Conservation (phyloP, 441 rosid species). For the Erodium trifolium region DNA sequence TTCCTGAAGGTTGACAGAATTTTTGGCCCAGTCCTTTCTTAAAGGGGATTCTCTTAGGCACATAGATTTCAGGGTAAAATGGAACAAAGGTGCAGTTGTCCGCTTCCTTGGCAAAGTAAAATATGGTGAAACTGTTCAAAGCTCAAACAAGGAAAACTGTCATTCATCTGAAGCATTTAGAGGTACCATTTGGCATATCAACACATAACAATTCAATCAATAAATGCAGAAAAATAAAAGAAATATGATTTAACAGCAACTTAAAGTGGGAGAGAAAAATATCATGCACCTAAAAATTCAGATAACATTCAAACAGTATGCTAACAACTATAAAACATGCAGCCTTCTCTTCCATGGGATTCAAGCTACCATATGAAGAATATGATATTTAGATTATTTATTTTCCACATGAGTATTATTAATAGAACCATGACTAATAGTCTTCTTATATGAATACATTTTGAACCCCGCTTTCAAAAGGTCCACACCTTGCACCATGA, state of each 20-base stretch:
- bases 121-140: constrained; percentile 56
- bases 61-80: constrained; percentile 51
- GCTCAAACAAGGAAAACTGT: background rate
- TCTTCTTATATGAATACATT: too few species aligned
- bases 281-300: background rate
- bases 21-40: constrained; percentile 65
- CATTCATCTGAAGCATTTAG: background rate
- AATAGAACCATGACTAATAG: too few species aligned
- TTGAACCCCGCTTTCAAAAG: too few species aligned
- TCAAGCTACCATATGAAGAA: too few species aligned
- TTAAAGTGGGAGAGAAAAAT: background rate
- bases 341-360: background rate
- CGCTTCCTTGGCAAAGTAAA: constrained; percentile 84
- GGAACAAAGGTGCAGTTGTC: constrained; percentile 62
- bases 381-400: too few species aligned
- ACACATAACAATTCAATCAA: background rate
- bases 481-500: too few species aligned
- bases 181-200: constrained; percentile 1
- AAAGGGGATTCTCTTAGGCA: constrained; percentile 54
- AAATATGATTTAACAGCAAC: background rate
- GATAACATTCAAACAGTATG: background rate
- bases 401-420: too few species aligned
- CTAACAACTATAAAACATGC: background rate
- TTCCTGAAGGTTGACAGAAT: constrained; percentile 70
- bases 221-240: background rate